A percentile compares a stretch with the other conserved stretches of the same genome.
phyloP scores from a whole-genome alignment of 2,329 filamentous ascomycete species.

The Elsinoe batatas region DNA sequence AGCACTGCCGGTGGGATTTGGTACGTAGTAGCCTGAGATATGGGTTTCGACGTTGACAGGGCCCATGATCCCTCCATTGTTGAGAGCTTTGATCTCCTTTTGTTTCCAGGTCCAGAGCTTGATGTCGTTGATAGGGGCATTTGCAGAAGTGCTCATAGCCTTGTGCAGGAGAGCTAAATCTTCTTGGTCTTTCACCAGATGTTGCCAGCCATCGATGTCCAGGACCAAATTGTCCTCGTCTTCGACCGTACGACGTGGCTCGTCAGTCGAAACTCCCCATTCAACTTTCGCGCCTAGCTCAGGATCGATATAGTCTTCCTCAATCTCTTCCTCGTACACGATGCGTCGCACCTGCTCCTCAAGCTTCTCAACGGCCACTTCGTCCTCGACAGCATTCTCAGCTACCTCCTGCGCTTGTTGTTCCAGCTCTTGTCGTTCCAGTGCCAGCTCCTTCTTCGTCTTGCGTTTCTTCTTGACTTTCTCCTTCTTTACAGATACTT shows the following conservation, averaged over 20 bases:
- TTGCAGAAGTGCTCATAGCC: conserved; percentile 38
- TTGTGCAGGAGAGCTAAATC: conserved; percentile 49
- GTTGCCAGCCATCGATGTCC: conserved; percentile 62
- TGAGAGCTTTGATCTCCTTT: conserved; percentile 61
- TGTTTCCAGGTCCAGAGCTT: conserved; percentile 61
- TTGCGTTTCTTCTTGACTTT: conserved; percentile 50
- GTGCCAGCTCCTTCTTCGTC: conserved; percentile 67
- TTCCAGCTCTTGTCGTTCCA: conserved; percentile 55
- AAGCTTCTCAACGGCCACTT: conserved; percentile 28
- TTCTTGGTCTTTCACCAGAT: conserved; percentile 59
- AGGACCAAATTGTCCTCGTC: conserved; percentile 55
- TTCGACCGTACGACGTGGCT: conserved; percentile 54
- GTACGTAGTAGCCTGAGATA: conserved; percentile 66
- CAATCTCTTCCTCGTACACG: conserved; percentile 33
- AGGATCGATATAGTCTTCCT: conserved; percentile 41
- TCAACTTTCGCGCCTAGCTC: conserved; percentile 40
- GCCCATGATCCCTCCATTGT: conserved; percentile 47
- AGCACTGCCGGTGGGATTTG: conserved; percentile 74
- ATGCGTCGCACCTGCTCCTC: conserved; percentile 33
- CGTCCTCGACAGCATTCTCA: conserved; percentile 23
- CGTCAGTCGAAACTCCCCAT: conserved; percentile 50
- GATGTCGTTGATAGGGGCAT: conserved; percentile 46
- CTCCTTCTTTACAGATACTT: conserved; percentile 26
- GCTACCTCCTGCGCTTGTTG: conserved; percentile 24
- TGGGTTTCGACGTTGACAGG: conserved; percentile 43